These are phyloP conservation scores for Aspergillus sclerotialis DNA, from an alignment of 2,329 filamentous ascomycete genomes.

Conservation along the genomic window DNA sequence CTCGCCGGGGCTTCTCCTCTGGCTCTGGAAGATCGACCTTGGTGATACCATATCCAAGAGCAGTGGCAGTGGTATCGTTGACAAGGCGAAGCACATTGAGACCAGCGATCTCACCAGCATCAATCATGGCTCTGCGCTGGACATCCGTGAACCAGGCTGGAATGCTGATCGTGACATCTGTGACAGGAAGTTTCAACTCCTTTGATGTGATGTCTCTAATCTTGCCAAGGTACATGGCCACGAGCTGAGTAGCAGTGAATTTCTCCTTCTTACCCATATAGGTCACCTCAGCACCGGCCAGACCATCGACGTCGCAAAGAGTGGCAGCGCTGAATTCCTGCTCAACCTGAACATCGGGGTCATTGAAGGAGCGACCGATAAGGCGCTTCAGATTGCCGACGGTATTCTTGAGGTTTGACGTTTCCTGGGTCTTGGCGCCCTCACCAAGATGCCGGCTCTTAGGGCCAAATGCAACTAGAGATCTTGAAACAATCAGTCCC, in stretches of 20 bases:
- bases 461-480: constrained; percentile 89
- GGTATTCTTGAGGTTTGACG: constrained; percentile 99
- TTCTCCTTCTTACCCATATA: constrained; percentile 93
- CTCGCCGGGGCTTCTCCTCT: constrained; percentile 87
- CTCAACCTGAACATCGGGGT: constrained; percentile 90
- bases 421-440: constrained; percentile 95
- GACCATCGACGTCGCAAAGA: constrained; percentile 83
- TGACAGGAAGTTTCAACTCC: constrained; percentile 86
- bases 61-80: constrained; percentile 96
- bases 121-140: constrained; percentile 81
- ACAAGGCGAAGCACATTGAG: constrained; percentile 89
- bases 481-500: too few species aligned
- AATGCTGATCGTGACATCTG: constrained; percentile 88
- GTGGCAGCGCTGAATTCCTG: constrained; percentile 81
- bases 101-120: constrained; percentile 87
- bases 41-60: constrained; percentile 94
- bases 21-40: constrained; percentile 84
- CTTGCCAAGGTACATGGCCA: constrained; percentile 93
- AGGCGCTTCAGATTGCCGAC: constrained; percentile 89
- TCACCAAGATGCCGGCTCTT: constrained; percentile 93
- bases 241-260: constrained; percentile 89
- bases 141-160: constrained; percentile 96
- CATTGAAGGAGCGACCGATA: constrained; percentile 74
- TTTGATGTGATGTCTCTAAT: constrained; percentile 79
- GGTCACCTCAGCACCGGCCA: constrained; percentile 87